phyloP scores from a whole-genome alignment of 2,329 filamentous ascomycete genomes.

The Tolypocladium ophioglossoides region DNA sequence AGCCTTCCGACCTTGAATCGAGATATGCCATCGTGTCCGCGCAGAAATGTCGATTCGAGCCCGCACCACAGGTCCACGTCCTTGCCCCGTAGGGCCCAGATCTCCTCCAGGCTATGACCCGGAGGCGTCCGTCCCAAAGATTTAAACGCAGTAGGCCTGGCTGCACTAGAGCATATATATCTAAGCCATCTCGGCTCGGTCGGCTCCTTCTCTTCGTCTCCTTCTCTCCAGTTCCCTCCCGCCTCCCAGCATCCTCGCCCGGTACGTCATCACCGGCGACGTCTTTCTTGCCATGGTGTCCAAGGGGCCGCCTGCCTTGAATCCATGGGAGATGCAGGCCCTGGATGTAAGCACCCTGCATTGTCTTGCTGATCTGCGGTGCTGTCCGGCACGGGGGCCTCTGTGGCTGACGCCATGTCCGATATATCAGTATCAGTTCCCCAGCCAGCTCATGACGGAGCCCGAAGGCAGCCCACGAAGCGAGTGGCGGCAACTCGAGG shows the following conservation, averaged over 20 bases:
- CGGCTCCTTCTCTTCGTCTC: not conserved
- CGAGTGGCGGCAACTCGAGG: conserved; percentile 19
- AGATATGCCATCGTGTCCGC: not conserved
- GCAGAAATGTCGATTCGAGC: too few species aligned
- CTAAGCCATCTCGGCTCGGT: not conserved
- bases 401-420: not conserved
- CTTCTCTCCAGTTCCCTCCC: not conserved
- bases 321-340: conserved; percentile 24
- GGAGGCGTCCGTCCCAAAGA: not conserved
- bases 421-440: not conserved
- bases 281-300: conserved; percentile 4
- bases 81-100: not conserved
- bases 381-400: not conserved
- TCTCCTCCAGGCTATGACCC: not conserved
- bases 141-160: not conserved
- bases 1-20: not conserved
- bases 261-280: not conserved
- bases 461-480: not conserved
- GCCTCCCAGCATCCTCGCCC: not conserved
- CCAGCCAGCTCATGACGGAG: not conserved
- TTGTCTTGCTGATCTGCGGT: not conserved
- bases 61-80: not conserved
- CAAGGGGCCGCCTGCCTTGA: conserved; percentile 13
- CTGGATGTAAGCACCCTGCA: conserved; percentile 18
- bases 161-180: not conserved